Evolutionary conservation across 75 land plant genomes (phyloP).

Genomic region (Gnetum montanum): DNA sequence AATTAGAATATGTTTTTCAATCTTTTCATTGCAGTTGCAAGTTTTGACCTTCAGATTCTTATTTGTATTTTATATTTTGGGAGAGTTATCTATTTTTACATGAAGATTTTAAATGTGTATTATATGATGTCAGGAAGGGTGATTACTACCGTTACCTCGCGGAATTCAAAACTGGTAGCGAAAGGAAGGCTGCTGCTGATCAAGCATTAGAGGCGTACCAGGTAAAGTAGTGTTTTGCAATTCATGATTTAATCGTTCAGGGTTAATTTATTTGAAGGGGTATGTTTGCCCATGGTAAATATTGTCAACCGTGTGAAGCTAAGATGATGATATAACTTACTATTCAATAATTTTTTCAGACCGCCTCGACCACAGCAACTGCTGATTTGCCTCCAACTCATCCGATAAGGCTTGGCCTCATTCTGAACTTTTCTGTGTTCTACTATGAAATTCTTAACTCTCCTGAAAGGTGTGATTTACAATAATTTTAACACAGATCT

Average conservation of each 20-base stretch:
- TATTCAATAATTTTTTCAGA: no score
- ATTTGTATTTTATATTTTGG: no score
- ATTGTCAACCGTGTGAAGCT: background rate
- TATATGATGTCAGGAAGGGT: conserved; percentile 93
- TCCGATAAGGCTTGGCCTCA: conserved; percentile 61
- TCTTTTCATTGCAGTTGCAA: no score
- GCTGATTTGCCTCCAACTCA: conserved; percentile 60
- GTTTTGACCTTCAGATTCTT: no score
- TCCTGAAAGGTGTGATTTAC: conserved; percentile 49
- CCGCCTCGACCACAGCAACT: conserved; percentile 45
- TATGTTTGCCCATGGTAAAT: background rate
- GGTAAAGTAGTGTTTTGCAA: conserved; percentile 22
- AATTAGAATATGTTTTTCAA: no score
- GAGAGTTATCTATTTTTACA: no score
- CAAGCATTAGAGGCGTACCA: conserved; percentile 78
- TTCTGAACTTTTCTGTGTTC: conserved; percentile 60
- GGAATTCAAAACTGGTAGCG: conserved; percentile 78
- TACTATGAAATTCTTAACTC: conserved; percentile 66
- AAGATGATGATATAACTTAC: background rate
- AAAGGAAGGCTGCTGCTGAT: conserved; percentile 87
- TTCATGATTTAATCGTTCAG: background rate
- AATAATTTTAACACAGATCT: no score
- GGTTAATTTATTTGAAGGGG: background rate
- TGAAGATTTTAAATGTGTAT: no score
- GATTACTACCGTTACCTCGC: conserved; percentile 94